Conservation (phyloP, 148 eudicot genomes). For the Vaccinium macrocarpon region DNA sequence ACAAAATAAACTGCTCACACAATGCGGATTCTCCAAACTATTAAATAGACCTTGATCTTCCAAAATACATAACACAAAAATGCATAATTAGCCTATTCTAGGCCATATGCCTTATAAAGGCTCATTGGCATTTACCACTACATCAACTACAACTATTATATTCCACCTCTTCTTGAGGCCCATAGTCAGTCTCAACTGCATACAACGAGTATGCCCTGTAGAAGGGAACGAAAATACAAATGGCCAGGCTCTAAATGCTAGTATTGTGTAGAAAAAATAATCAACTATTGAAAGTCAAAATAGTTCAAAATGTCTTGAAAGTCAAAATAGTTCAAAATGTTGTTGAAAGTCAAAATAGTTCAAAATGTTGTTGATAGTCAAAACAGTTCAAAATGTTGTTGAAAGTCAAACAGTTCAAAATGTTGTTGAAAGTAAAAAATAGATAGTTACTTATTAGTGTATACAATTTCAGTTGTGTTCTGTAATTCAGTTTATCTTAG, state of each 20-base stretch:
- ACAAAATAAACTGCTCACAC: not conserved
- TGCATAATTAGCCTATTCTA: not conserved
- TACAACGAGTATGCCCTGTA: not conserved
- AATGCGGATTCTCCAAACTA: not conserved
- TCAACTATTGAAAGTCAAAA: not conserved
- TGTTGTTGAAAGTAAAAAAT: not conserved
- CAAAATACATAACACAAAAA: not conserved
- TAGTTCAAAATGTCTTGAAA: too few relatives aligned
- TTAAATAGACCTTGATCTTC: not conserved
- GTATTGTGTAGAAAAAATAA: not conserved
- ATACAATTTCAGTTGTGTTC: not conserved
- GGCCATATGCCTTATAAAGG: not conserved
- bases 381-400: too few relatives aligned
- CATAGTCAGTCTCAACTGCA: not conserved
- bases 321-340: too few relatives aligned
- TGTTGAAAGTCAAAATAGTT: not conserved
- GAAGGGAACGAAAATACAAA: not conserved
- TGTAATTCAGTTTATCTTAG: not conserved
- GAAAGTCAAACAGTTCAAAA: not conserved
- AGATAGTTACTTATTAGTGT: not conserved
- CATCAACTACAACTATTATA: not conserved
- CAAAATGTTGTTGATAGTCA: not conserved
- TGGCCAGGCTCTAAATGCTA: not conserved
- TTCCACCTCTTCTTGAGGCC: slow-evolving; percentile 5
- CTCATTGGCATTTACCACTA: not conserved